phyloP scores from a whole-genome alignment of 441 rosid genomes.

The Jatropha multifida region DNA sequence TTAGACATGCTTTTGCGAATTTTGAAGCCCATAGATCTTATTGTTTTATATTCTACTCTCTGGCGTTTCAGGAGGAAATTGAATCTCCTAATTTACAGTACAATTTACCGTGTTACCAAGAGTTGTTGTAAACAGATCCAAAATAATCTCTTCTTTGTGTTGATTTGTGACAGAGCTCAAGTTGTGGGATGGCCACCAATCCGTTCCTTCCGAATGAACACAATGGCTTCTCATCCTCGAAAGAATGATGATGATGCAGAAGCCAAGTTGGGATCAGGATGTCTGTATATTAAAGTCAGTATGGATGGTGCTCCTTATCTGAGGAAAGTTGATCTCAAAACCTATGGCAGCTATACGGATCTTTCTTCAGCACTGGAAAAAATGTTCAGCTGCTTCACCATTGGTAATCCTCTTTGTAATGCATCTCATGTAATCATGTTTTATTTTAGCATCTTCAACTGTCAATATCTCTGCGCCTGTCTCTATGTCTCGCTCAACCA shows the following conservation, averaged over 20 bases:
- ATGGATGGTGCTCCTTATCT: constrained; percentile 88
- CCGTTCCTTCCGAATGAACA: constrained; percentile 72
- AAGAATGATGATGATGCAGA: constrained; percentile 45
- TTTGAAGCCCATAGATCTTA: background rate
- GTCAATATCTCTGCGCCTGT: background rate
- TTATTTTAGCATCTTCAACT: background rate
- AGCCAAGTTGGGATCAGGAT: constrained; percentile 42
- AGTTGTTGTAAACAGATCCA: background rate
- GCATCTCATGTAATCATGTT: background rate
- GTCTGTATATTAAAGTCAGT: constrained; percentile 70
- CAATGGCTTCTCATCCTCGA: constrained; percentile 56
- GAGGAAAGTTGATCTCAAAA: constrained; percentile 70
- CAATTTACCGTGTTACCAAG: background rate
- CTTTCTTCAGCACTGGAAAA: constrained; percentile 68
- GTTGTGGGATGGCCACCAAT: constrained; percentile 92
- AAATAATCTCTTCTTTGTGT: constrained; percentile 6
- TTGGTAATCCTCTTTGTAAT: constrained; percentile 35
- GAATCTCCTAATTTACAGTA: background rate
- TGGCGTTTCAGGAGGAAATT: background rate
- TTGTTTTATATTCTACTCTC: background rate
- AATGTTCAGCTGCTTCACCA: constrained; percentile 80
- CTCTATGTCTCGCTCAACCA: background rate
- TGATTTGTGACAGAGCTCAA: constrained; percentile 50
- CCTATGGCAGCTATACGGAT: constrained; percentile 55
- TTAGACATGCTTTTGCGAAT: background rate